Percentiles rank a stretch among this genome's conserved stretches.
Evolutionary conservation across 169 alveolate species (phyloP).

Genomic region (Theileria parva): DNA sequence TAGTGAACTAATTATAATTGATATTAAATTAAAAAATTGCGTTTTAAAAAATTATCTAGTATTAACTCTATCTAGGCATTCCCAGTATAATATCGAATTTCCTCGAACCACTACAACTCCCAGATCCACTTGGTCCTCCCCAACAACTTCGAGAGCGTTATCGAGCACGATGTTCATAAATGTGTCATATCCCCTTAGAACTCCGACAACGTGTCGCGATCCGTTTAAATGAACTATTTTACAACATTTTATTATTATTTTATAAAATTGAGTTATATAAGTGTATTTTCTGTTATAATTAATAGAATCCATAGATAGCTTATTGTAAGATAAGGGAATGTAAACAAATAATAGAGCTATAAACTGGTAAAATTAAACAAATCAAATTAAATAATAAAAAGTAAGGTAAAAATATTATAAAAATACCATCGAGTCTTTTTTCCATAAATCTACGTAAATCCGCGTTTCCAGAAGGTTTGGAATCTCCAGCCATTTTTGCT

Average conservation of each 20-base stretch:
- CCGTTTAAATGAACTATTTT: constrained; percentile 84
- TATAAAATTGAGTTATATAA: neutral
- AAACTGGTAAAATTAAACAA: neutral
- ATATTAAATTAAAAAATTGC: neutral
- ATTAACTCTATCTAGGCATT: constrained; percentile 94
- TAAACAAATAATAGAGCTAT: neutral
- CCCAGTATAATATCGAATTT: constrained; percentile 97
- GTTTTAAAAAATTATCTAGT: constrained; percentile 48
- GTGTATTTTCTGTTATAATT: neutral
- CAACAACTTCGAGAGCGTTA: constrained; percentile 89
- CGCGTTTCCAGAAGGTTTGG: constrained; percentile 83
- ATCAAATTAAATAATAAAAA: neutral
- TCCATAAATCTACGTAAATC: constrained; percentile 89
- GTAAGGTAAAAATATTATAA: neutral
- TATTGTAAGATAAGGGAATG: neutral
- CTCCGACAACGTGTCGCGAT: constrained; percentile 93
- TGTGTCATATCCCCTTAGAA: constrained; percentile 96
- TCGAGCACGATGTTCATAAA: constrained; percentile 98
- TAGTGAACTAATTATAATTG: neutral
- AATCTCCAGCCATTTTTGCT: constrained; percentile 69
- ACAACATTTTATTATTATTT: neutral
- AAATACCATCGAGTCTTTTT: constrained; percentile 84
- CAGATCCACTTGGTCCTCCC: constrained; percentile 85
- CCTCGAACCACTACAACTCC: constrained; percentile 98
- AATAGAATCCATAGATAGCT: neutral